Evolutionary conservation across 441 rosid species (phyloP).

Genomic region (Viola pubescens): DNA sequence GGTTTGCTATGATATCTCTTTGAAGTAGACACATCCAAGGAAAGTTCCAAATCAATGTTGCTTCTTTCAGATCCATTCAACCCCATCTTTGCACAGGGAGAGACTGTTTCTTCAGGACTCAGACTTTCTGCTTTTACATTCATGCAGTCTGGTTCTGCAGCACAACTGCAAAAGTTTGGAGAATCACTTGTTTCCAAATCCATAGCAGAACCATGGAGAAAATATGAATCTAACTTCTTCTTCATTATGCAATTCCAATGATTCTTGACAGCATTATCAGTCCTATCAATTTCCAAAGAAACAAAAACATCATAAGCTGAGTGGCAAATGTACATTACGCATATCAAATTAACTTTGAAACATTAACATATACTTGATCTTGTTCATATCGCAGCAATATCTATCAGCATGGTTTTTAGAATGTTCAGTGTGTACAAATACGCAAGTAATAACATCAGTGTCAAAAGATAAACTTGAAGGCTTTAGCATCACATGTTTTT

Average conservation of each 20-base stretch:
- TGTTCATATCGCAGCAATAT: no score
- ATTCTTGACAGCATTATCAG: slow-evolving; percentile 84
- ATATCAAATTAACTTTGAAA: neutral
- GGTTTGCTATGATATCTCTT: neutral
- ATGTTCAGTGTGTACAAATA: no score
- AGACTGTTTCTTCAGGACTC: slow-evolving; percentile 32
- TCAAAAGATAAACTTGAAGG: no score
- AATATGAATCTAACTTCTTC: slow-evolving; percentile 55
- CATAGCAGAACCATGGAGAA: slow-evolving; percentile 14
- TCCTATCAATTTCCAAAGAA: slow-evolving; percentile 40
- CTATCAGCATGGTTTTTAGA: no score
- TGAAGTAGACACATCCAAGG: slow-evolving; percentile 1
- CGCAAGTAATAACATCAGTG: no score
- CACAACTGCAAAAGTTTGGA: slow-evolving; percentile 19
- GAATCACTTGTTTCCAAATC: slow-evolving; percentile 9
- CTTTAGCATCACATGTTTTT: no score
- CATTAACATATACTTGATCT: no score
- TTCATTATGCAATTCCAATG: slow-evolving; percentile 93
- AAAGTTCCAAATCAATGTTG: neutral
- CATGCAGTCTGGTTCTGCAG: slow-evolving; percentile 7
- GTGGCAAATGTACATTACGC: neutral
- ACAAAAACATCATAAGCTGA: slow-evolving; percentile 12
- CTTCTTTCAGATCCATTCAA: slow-evolving; percentile 4
- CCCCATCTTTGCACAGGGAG: slow-evolving; percentile 4
- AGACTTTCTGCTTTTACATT: slow-evolving; percentile 37